A percentile compares a stretch with the other conserved stretches of the same genome.
phyloP scores from a whole-genome alignment of 2,329 filamentous ascomycete genomes.

The Sclerotinia borealis region DNA sequence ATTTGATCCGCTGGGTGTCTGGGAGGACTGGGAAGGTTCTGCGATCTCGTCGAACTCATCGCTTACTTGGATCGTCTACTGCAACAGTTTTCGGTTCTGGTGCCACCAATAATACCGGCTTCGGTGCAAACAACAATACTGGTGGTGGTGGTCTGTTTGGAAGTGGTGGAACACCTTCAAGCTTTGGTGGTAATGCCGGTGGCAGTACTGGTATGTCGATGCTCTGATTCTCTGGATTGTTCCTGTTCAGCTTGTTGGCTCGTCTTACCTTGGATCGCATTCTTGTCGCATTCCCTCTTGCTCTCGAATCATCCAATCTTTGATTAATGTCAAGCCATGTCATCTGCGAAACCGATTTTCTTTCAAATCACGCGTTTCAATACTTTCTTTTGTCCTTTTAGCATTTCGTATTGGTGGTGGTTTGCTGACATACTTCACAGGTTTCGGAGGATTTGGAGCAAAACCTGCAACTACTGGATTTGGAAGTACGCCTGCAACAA shows the following conservation, averaged over 20 bases:
- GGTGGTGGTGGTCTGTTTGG: constrained; percentile 36
- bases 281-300: constrained; percentile 5
- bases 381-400: background rate
- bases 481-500: constrained; percentile 37
- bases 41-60: constrained; percentile 25
- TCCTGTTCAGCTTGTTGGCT: constrained; percentile 20
- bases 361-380: background rate
- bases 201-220: constrained; percentile 33
- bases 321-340: background rate
- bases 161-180: constrained; percentile 26
- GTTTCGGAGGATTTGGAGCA: constrained; percentile 40
- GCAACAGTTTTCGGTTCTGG: constrained; percentile 38
- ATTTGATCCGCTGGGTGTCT: background rate
- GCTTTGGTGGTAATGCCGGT: constrained; percentile 33
- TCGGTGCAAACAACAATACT: constrained; percentile 35
- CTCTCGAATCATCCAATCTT: constrained; percentile 10
- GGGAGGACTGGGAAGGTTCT: background rate
- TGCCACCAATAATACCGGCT: constrained; percentile 33
- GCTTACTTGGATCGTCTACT: constrained; percentile 32
- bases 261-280: constrained; percentile 8
- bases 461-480: constrained; percentile 38
- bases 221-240: constrained; percentile 21
- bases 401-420: background rate
- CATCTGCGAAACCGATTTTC: background rate
- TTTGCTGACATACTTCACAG: constrained; percentile 24